Base-by-base conservation (phyloP, 169 alveolate genomes). In the Plasmodium ovale region DNA sequence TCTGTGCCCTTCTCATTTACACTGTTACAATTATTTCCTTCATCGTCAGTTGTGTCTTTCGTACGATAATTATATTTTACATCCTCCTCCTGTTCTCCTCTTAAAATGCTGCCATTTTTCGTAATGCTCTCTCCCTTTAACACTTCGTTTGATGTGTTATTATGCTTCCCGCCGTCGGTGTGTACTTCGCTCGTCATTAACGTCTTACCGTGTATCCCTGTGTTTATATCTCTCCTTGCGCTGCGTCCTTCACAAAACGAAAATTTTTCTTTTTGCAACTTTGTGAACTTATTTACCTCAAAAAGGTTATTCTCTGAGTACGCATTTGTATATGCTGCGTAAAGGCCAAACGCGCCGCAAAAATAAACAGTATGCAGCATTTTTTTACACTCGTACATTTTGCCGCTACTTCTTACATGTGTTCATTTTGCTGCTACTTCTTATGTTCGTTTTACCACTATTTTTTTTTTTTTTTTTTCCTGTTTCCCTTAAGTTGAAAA, bases 201-300 rank as follows among this genome's bases (percentile, higher is more conserved):
- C 9, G 5, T 39, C 9, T 39, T 39, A 39, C 9, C 51, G 9
- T 39, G 9, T 53, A 9, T 53, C 3, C 14, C 12, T 60, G 39
- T 31, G 7, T 33, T 29, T 12, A 12, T 33, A 19, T 64, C n/a
- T 29, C 23, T 35, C 29, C 33, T 19, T 5, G 51, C 58, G 19
- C 19, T 33, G 16, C 29, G 42, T 16, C 51, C n/a, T 77, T 77
- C 88, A 53, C 71, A 77, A 27, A 31, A 68, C n/a, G 65, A n/a
- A 21, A 60, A 23, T 25, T 25, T 60, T 53, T 51, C 62, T 19
- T 56, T 58, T 74, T 65, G 59, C n/a, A 77, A 60, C 29, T 64
- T 53, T 60, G 27, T 19, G 25, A n/a, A 60, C 12, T 35, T 54
- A 31, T 35, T 77, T 4, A 31, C 23, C 33, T 37, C 19, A 27